Evolutionary conservation across 164 flowering plant genomes (phyloP), one percentile per base, ranked within the genome.

Genomic region (Litsea cubeba): DNA sequence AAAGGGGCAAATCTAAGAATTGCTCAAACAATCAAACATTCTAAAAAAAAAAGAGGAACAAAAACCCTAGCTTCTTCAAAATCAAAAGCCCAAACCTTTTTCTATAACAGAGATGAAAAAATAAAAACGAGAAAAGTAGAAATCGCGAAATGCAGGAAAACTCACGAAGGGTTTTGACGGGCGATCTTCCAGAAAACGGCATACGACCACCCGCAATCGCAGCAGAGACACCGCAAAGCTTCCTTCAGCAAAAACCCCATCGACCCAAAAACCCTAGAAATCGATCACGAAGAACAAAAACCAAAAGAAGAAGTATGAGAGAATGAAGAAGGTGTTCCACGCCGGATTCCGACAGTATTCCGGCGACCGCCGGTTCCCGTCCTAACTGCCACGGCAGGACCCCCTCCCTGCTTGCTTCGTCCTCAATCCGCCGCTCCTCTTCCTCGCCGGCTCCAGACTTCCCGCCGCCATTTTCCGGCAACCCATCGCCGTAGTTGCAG

Each of bases 351-450:
- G 60, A 54, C 17, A 12, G n/a, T 54, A 14, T 4, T 54, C 60
- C 60, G 60, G 60, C 60, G 60, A 18, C 76, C 40, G 75, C 24
- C 46, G 14, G 3, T 17, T 5, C 54, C 25, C 3, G 22, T 79
- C 65, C 95, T 92, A 94, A 88, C 98, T 94, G 26, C 97, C 97
- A 12, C 97, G 83, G 88, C 97, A 94, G 72, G 97, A 92, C 2
- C 91, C 97, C 79, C 97, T 83, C 15, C 98, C 98, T 18, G 98
- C 97, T 75, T 92, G 98, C 82, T 92, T 91, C 46, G 97, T 92
- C 75, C 97, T 90, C 82, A 94, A 78, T 1, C 95, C 98, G 0
- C 97, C 94, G 67, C 95, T 89, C 76, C 88, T 91, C 81, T 87
- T 89, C 83, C 98, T 91, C 80, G 80, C 84, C 65, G 94, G 89